These are phyloP conservation scores for Fennellomyces sp. DNA, from an alignment of 371 early-diverging fungal species.

Conservation along the genomic window DNA sequence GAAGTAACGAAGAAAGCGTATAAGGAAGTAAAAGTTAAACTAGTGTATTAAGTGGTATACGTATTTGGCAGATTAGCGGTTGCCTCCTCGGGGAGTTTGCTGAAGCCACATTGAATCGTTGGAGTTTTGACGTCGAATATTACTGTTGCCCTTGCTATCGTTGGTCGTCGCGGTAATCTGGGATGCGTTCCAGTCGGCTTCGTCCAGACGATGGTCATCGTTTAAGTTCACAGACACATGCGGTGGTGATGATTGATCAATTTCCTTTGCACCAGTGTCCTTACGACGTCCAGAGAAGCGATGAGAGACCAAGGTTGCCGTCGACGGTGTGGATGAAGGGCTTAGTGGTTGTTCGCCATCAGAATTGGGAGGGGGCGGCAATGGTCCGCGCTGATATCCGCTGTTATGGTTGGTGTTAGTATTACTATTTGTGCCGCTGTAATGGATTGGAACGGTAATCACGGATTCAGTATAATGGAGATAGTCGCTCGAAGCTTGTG, in stretches of 20 bases:
- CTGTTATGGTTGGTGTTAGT: constrained; percentile 1
- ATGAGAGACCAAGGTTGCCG: constrained; percentile 12
- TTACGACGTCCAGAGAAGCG: constrained; percentile 8
- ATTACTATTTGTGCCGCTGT: neutral
- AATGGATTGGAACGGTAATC: constrained; percentile 8
- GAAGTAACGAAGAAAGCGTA: neutral
- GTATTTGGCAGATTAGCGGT: constrained; percentile 14
- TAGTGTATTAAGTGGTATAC: too few species aligned
- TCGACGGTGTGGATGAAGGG: constrained; percentile 11
- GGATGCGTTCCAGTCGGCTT: constrained; percentile 3
- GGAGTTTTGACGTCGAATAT: constrained; percentile 18
- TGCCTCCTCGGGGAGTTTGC: constrained; percentile 19
- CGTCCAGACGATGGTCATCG: neutral
- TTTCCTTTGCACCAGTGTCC: neutral
- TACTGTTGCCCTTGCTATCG: constrained; percentile 4
- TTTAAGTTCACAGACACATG: constrained; percentile 4
- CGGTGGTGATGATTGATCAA: neutral
- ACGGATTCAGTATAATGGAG: constrained; percentile 18
- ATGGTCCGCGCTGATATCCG: constrained; percentile 4
- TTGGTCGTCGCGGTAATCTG: neutral
- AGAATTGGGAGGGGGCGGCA: constrained; percentile 1
- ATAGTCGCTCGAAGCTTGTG: constrained; percentile 28
- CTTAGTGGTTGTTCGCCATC: neutral
- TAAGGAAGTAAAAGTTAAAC: neutral
- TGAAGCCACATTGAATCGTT: constrained; percentile 29